Conservation (phyloP, 495 filamentous ascomycete genomes). For the Xylaria sp. region DNA sequence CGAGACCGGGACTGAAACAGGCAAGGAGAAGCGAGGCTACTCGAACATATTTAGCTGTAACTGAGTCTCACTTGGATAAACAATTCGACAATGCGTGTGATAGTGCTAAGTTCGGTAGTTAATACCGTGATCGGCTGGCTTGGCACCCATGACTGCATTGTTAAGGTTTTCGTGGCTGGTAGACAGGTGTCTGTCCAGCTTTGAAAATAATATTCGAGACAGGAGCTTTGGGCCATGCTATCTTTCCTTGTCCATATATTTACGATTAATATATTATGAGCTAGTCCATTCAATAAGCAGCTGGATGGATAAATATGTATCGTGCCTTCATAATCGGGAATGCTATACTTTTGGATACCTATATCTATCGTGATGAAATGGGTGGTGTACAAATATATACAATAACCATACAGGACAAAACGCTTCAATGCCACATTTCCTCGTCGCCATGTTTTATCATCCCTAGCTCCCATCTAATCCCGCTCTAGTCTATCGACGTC, state of each 20-base stretch:
- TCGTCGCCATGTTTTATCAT: not conserved
- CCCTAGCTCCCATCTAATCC: not conserved
- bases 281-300: not conserved
- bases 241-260: not conserved
- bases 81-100: too few relatives aligned
- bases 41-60: too few relatives aligned
- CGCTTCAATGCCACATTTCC: not conserved
- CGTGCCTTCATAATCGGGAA: not conserved
- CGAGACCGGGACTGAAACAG: too few relatives aligned
- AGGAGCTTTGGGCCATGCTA: not conserved
- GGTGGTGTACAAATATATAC: constrained; percentile 9
- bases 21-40: too few relatives aligned
- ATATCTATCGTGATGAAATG: not conserved
- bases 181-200: too few relatives aligned
- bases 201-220: not conserved
- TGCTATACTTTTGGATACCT: not conserved
- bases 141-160: too few relatives aligned
- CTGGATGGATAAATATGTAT: not conserved
- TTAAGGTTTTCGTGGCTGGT: too few relatives aligned
- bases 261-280: not conserved
- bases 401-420: not conserved
- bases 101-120: too few relatives aligned
- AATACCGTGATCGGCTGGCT: too few relatives aligned
- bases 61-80: too few relatives aligned
- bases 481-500: not conserved